These are phyloP conservation scores for Pseudopithomyces chartarum DNA, from an alignment of 2,329 filamentous ascomycete species.

Conservation along the genomic window DNA sequence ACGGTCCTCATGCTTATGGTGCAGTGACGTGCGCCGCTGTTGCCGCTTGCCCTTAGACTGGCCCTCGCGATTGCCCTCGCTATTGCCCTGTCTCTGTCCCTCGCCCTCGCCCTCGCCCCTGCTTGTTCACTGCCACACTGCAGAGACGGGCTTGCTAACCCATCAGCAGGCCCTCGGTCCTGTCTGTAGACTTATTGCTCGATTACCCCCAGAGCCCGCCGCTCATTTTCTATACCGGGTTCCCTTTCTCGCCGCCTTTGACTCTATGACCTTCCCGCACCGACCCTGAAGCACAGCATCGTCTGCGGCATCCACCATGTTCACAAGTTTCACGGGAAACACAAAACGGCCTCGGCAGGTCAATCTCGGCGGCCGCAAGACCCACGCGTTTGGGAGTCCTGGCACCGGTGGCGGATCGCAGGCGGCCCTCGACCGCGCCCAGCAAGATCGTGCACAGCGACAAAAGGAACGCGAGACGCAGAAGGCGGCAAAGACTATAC, in stretches of 20 bases:
- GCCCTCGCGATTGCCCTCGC: not conserved
- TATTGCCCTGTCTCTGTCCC: too few relatives aligned
- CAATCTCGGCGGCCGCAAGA: slow-evolving; percentile 84
- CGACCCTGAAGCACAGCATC: not conserved
- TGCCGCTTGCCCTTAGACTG: not conserved
- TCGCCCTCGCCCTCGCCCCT: not conserved
- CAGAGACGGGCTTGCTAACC: not conserved
- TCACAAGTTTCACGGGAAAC: slow-evolving; percentile 87
- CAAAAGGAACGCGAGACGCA: slow-evolving; percentile 80
- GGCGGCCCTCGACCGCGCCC: slow-evolving; percentile 80
- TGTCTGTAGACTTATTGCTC: not conserved
- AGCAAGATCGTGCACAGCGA: slow-evolving; percentile 80
- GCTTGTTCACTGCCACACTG: not conserved
- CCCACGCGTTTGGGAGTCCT: slow-evolving; percentile 74
- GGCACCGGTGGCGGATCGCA: slow-evolving; percentile 68
- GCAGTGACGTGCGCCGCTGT: slow-evolving; percentile 3
- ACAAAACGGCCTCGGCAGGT: slow-evolving; percentile 87
- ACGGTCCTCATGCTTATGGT: not conserved
- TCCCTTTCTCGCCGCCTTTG: not conserved
- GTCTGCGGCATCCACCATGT: slow-evolving; percentile 62
- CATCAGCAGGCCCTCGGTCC: not conserved
- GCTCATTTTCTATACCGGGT: not conserved
- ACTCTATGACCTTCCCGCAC: too few relatives aligned
- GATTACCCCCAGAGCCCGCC: not conserved
- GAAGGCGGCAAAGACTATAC: slow-evolving; percentile 74